phyloP scores from a whole-genome alignment of 768 basidiomycete species.

The Russula ochroleuca region DNA sequence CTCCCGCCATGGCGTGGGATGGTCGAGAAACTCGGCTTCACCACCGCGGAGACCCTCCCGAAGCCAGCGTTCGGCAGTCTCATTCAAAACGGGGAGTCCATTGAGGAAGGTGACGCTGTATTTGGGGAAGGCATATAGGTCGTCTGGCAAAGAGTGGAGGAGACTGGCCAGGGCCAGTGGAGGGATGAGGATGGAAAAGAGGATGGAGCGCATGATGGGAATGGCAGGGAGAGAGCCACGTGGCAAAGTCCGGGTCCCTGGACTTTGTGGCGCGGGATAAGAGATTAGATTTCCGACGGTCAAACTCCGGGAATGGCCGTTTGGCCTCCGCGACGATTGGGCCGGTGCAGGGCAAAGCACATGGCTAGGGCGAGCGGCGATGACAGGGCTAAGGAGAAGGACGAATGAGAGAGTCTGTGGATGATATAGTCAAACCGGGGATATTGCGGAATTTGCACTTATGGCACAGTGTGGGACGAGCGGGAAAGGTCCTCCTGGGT shows the following conservation, averaged over 20 bases:
- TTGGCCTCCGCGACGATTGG: slow-evolving; percentile 27
- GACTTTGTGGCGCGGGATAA: slow-evolving; percentile 28
- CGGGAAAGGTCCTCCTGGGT: slow-evolving; percentile 22
- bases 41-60: slow-evolving; percentile 67
- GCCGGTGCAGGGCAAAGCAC: slow-evolving; percentile 13
- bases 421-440: slow-evolving; percentile 8
- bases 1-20: slow-evolving; percentile 42
- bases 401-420: neutral
- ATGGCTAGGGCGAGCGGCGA: slow-evolving; percentile 14
- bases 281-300: slow-evolving; percentile 24
- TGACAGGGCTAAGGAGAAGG: neutral
- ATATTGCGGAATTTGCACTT: slow-evolving; percentile 25
- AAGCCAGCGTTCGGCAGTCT: slow-evolving; percentile 75
- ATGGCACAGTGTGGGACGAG: slow-evolving; percentile 23
- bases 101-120: slow-evolving; percentile 76
- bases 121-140: slow-evolving; percentile 78
- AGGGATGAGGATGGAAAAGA: slow-evolving; percentile 7
- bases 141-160: slow-evolving; percentile 74
- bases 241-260: slow-evolving; percentile 26
- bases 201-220: neutral
- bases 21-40: slow-evolving; percentile 70
- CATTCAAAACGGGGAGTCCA: slow-evolving; percentile 64
- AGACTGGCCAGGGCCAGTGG: slow-evolving; percentile 27
- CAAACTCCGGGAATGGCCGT: slow-evolving; percentile 24
- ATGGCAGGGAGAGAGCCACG: slow-evolving; percentile 11